These are phyloP conservation scores for Pyricularia sp. DNA, from an alignment of 2,329 filamentous ascomycete species.

Conservation along the genomic window DNA sequence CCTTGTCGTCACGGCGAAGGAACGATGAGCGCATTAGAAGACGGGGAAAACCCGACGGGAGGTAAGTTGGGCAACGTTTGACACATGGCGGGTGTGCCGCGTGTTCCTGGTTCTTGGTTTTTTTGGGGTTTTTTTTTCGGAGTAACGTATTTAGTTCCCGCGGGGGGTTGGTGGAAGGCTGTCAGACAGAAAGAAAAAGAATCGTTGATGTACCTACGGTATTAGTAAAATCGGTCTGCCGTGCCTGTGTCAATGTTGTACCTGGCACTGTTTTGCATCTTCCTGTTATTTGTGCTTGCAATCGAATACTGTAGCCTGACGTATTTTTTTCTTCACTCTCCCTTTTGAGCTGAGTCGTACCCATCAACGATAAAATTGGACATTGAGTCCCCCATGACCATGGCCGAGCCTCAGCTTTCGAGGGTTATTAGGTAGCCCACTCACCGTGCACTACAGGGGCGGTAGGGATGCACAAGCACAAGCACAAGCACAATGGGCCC, in stretches of 20 bases:
- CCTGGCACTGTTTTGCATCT: background rate
- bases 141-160: background rate
- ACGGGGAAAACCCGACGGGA: background rate
- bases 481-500: background rate
- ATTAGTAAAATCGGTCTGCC: background rate
- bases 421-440: background rate
- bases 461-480: background rate
- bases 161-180: background rate
- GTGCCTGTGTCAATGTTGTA: background rate
- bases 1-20: background rate
- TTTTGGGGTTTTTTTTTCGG: background rate
- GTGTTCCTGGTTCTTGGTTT: background rate
- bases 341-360: background rate
- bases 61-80: background rate
- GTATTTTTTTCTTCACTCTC: background rate
- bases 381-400: background rate
- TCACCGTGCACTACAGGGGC: background rate
- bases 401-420: background rate
- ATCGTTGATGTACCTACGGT: background rate
- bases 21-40: background rate
- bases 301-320: no score
- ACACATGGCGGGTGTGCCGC: background rate
- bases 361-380: background rate
- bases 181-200: background rate
- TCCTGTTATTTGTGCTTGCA: no score